phyloP scores from a whole-genome alignment of 192 early-diverging fungal species.

The Kickxella alabastrina region DNA sequence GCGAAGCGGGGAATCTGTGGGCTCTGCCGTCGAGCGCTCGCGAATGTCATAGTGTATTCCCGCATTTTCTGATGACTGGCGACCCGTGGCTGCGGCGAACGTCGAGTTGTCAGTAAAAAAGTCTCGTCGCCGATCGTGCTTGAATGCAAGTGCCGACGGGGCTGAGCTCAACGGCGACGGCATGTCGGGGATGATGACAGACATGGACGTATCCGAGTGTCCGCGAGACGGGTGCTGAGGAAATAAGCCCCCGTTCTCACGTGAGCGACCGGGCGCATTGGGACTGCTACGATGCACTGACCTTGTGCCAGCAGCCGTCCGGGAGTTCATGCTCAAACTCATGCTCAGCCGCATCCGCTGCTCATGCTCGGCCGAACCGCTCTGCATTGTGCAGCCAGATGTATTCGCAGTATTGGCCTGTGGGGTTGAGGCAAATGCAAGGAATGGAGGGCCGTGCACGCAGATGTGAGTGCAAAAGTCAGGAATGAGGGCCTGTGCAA shows the following conservation, averaged over 20 bases:
- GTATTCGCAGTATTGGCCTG: no score
- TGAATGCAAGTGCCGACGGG: constrained; percentile 33
- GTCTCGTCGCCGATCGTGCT: constrained; percentile 40
- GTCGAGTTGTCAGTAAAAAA: constrained; percentile 42
- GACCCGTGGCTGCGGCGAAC: constrained; percentile 35
- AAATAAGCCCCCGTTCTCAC: constrained; percentile 35
- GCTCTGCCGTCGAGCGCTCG: constrained; percentile 21
- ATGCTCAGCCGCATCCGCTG: constrained; percentile 7
- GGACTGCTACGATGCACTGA: constrained; percentile 2
- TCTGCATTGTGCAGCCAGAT: no score
- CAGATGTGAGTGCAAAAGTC: no score
- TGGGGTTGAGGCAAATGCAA: no score
- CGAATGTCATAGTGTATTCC: constrained; percentile 33
- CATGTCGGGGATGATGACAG: constrained; percentile 32
- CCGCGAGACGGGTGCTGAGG: constrained; percentile 34
- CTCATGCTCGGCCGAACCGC: constrained; percentile 2
- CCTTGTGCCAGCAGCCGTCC: background rate
- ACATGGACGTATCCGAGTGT: constrained; percentile 30
- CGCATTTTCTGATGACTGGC: constrained; percentile 22
- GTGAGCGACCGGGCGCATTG: background rate
- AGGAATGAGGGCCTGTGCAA: no score
- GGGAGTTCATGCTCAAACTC: constrained; percentile 1
- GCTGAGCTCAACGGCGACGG: constrained; percentile 34
- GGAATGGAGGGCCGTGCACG: no score
- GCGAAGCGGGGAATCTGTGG: constrained; percentile 6